Evolutionary conservation across 192 early-diverging fungal species (phyloP).

Genomic region (Lobulomyces angularis): DNA sequence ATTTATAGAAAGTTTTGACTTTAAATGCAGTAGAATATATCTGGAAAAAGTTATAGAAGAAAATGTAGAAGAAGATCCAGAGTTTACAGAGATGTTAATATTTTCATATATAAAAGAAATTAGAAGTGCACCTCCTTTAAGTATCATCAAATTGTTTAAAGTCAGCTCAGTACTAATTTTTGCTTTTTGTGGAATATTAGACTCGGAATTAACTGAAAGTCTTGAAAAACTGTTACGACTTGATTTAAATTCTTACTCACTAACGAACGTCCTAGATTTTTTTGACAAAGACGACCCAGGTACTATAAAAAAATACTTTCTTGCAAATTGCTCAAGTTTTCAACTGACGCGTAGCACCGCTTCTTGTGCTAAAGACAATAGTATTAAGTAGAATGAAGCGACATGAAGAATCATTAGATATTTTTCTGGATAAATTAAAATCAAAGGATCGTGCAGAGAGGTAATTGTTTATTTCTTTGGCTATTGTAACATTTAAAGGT

Average conservation of each 20-base stretch:
- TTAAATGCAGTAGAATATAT: no score
- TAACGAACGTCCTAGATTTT: no score
- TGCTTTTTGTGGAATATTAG: slow-evolving; percentile 8
- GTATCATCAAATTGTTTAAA: no score
- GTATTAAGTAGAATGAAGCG: slow-evolving; percentile 70
- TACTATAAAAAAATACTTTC: no score
- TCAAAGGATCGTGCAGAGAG: slow-evolving; percentile 57
- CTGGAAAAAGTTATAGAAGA: slow-evolving; percentile 68
- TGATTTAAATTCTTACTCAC: no score
- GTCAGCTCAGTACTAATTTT: slow-evolving; percentile 15
- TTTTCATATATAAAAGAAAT: slow-evolving; percentile 64
- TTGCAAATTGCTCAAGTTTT: no score
- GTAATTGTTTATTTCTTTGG: slow-evolving; percentile 18
- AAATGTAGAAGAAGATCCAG: slow-evolving; percentile 49
- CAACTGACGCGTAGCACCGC: no score
- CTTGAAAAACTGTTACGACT: no score
- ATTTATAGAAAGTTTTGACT: no score
- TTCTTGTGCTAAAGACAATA: no score
- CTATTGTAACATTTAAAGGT: slow-evolving; percentile 7
- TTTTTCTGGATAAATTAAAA: slow-evolving; percentile 68
- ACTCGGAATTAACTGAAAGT: no score
- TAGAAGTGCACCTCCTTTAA: slow-evolving; percentile 16
- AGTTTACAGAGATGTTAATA: slow-evolving; percentile 70
- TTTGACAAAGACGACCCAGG: no score
- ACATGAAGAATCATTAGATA: slow-evolving; percentile 71